These are phyloP conservation scores for Monilinia fructicola DNA, from an alignment of 2,329 filamentous ascomycete species.

Conservation along the genomic window DNA sequence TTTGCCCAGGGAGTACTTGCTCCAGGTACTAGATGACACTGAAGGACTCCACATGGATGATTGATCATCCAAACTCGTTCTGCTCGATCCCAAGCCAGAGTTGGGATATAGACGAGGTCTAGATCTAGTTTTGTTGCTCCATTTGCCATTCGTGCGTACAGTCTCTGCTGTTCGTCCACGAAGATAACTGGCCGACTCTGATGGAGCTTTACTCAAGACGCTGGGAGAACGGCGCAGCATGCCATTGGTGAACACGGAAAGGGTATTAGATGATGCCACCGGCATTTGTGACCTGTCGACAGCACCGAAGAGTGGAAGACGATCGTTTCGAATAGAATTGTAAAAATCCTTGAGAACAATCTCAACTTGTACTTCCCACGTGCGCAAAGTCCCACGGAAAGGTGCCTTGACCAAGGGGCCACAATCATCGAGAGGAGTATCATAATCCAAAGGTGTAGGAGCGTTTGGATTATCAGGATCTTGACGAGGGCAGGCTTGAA, in stretches of 20 bases:
- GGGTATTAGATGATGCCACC: slow-evolving; percentile 55
- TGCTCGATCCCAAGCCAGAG: slow-evolving; percentile 83
- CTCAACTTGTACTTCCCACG: slow-evolving; percentile 89
- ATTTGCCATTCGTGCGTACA: slow-evolving; percentile 53
- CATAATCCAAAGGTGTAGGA: slow-evolving; percentile 41
- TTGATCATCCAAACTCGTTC: slow-evolving; percentile 90
- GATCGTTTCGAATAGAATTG: slow-evolving; percentile 80
- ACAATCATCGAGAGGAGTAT: slow-evolving; percentile 52
- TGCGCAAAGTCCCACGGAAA: slow-evolving; percentile 71
- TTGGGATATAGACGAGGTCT: slow-evolving; percentile 72
- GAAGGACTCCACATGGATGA: slow-evolving; percentile 87
- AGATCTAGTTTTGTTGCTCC: slow-evolving; percentile 83
- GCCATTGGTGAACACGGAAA: slow-evolving; percentile 66
- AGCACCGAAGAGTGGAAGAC: slow-evolving; percentile 81
- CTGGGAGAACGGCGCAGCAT: slow-evolving; percentile 85
- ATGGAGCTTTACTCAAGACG: slow-evolving; percentile 88
- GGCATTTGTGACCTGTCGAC: slow-evolving; percentile 45
- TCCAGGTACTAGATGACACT: slow-evolving; percentile 84
- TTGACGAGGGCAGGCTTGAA: slow-evolving; percentile 37
- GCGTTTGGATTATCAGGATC: slow-evolving; percentile 44
- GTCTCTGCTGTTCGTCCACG: slow-evolving; percentile 67
- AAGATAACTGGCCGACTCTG: slow-evolving; percentile 69
- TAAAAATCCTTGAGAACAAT: slow-evolving; percentile 91
- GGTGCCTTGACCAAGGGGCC: slow-evolving; percentile 76
- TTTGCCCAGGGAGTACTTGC: slow-evolving; percentile 86